phyloP scores from a whole-genome alignment of 108 stramenopile species.

The Conticribra guillardii region DNA sequence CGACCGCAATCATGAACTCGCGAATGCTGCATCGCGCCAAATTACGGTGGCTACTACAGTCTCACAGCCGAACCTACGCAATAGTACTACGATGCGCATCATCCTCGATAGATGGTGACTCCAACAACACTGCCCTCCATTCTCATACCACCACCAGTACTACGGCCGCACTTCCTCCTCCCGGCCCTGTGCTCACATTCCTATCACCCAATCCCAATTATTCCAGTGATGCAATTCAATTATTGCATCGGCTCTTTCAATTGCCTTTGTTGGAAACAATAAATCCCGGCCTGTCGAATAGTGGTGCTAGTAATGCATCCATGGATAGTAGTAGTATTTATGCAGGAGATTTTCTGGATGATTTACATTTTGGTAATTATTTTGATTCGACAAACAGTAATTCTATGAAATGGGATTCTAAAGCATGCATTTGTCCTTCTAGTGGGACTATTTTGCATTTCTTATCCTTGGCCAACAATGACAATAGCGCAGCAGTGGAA shows the following conservation, averaged over 20 bases:
- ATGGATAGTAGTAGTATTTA: neutral
- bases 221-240: constrained; percentile 48
- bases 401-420: constrained; percentile 59
- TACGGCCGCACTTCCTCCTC: neutral
- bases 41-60: too few species aligned
- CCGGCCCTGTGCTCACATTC: constrained; percentile 58
- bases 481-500: neutral
- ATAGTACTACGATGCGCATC: too few species aligned
- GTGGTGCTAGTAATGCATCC: too few species aligned
- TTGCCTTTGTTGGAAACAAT: constrained; percentile 4
- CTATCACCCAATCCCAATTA: constrained; percentile 55
- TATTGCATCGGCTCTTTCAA: constrained; percentile 40
- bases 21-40: too few species aligned
- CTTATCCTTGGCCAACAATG: constrained; percentile 27
- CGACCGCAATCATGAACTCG: too few species aligned
- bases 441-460: constrained; percentile 70
- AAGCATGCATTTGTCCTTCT: constrained; percentile 44
- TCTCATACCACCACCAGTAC: neutral
- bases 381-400: constrained; percentile 28
- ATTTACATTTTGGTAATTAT: constrained; percentile 43
- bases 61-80: too few species aligned
- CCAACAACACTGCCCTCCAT: neutral
- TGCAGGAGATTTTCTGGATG: constrained; percentile 30
- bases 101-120: too few species aligned
- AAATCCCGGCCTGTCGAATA: neutral